These are phyloP conservation scores for Sphagnum tenellum DNA, from an alignment of 225 moss, liverwort and hornwort genomes.

Conservation along the genomic window DNA sequence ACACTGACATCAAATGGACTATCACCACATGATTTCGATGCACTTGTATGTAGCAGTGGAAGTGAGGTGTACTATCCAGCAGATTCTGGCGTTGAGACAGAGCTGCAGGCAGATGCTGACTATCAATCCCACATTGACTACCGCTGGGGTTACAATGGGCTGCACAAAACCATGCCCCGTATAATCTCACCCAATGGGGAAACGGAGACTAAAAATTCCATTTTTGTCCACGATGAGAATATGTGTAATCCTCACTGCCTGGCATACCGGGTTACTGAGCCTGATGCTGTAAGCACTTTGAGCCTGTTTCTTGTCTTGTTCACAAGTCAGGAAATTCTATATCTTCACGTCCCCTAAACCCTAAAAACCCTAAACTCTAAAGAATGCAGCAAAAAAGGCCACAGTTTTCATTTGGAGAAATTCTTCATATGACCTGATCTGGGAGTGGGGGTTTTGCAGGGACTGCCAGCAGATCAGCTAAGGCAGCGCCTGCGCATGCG, in stretches of 20 bases:
- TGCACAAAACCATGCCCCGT: slow-evolving; percentile 74
- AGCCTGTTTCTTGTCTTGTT: neutral
- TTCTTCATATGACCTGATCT: neutral
- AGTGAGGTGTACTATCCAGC: slow-evolving; percentile 86
- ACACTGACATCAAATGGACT: slow-evolving; percentile 56
- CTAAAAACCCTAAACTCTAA: no score
- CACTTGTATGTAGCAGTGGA: slow-evolving; percentile 74
- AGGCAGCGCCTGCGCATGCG: neutral
- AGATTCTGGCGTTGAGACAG: slow-evolving; percentile 16
- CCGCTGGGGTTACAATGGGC: slow-evolving; percentile 82
- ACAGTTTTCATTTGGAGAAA: no score
- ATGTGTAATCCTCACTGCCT: slow-evolving; percentile 59
- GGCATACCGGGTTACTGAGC: slow-evolving; percentile 33
- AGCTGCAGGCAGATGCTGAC: slow-evolving; percentile 62
- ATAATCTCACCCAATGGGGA: slow-evolving; percentile 41
- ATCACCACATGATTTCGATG: slow-evolving; percentile 71
- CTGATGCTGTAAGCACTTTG: slow-evolving; percentile 23
- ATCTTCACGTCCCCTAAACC: no score
- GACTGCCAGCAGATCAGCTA: slow-evolving; percentile 1
- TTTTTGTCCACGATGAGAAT: slow-evolving; percentile 43
- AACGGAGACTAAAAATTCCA: slow-evolving; percentile 22
- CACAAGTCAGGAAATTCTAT: no score
- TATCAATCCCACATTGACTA: slow-evolving; percentile 74
- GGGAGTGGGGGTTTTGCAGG: neutral
- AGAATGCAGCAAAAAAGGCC: no score